A percentile compares a stretch with the other conserved stretches of the same genome.
phyloP scores from a whole-genome alignment of 2,329 filamentous ascomycete genomes.

The Westerdykella sp. region DNA sequence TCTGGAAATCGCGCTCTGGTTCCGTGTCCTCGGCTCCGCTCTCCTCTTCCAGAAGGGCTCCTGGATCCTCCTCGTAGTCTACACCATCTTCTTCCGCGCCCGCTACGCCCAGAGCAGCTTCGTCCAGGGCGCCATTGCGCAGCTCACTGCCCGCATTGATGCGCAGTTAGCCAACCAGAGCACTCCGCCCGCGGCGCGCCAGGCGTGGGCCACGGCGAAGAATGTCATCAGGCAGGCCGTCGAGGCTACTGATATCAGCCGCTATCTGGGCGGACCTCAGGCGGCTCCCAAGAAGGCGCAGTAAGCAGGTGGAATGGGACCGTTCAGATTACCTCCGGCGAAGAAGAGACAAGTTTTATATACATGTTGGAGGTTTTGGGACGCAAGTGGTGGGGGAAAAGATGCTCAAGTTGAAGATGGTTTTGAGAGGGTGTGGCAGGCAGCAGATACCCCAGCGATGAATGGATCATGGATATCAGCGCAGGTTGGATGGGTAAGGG shows the following conservation, averaged over 20 bases:
- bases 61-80: slow-evolving; percentile 79
- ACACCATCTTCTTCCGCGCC: slow-evolving; percentile 87
- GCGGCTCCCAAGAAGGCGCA: slow-evolving; percentile 60
- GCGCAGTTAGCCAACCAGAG: slow-evolving; percentile 78
- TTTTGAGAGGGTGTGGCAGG: too few relatives aligned
- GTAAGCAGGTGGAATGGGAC: slow-evolving; percentile 27
- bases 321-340: not conserved
- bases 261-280: slow-evolving; percentile 56
- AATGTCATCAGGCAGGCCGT: slow-evolving; percentile 64
- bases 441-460: too few relatives aligned
- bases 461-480: too few relatives aligned
- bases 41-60: slow-evolving; percentile 84
- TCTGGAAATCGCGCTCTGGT: slow-evolving; percentile 83
- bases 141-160: slow-evolving; percentile 70
- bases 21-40: slow-evolving; percentile 73
- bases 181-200: slow-evolving; percentile 70
- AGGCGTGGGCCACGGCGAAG: slow-evolving; percentile 79
- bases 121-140: slow-evolving; percentile 74
- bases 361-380: too few relatives aligned
- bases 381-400: too few relatives aligned
- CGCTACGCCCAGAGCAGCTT: slow-evolving; percentile 86
- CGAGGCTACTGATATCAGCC: slow-evolving; percentile 70
- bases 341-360: too few relatives aligned
- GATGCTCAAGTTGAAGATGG: too few relatives aligned
- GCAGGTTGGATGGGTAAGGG: too few relatives aligned